Evolutionary conservation across 371 early-diverging fungal species (phyloP).

Genomic region (Rhizopus stolonifer): DNA sequence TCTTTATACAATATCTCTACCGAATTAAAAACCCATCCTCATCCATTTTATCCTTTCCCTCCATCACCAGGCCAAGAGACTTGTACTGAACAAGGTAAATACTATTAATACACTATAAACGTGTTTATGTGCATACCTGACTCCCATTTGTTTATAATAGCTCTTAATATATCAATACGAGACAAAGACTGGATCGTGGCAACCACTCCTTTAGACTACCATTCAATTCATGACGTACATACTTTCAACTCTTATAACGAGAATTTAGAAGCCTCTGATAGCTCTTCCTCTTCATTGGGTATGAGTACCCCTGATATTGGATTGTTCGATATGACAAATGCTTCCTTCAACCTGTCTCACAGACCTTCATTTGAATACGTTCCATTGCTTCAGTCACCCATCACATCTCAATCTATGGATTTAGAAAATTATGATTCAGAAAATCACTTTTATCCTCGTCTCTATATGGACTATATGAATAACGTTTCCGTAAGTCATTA

Average conservation of each 20-base stretch:
- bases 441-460: too few species aligned
- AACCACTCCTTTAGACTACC: constrained; percentile 4
- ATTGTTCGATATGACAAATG: constrained; percentile 10
- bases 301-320: constrained; percentile 25
- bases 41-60: constrained; percentile 12
- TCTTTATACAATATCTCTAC: constrained; percentile 5
- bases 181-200: neutral
- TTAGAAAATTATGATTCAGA: too few species aligned
- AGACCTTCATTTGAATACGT: constrained; percentile 3
- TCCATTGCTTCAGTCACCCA: neutral
- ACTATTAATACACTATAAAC: neutral
- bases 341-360: constrained; percentile 3
- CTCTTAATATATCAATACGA: neutral
- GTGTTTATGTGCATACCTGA: too few species aligned
- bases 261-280: constrained; percentile 1
- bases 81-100: constrained; percentile 10
- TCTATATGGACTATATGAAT: neutral
- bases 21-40: constrained; percentile 17
- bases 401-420: neutral
- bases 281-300: constrained; percentile 20
- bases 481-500: constrained; percentile 14
- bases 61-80: constrained; percentile 1
- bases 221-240: neutral
- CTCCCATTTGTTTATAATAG: neutral
- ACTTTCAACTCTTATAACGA: neutral